A percentile compares a stretch with the other conserved stretches of the same genome.
phyloP scores from a whole-genome alignment of 2,329 filamentous ascomycete species.

The Colletotrichum sp. region DNA sequence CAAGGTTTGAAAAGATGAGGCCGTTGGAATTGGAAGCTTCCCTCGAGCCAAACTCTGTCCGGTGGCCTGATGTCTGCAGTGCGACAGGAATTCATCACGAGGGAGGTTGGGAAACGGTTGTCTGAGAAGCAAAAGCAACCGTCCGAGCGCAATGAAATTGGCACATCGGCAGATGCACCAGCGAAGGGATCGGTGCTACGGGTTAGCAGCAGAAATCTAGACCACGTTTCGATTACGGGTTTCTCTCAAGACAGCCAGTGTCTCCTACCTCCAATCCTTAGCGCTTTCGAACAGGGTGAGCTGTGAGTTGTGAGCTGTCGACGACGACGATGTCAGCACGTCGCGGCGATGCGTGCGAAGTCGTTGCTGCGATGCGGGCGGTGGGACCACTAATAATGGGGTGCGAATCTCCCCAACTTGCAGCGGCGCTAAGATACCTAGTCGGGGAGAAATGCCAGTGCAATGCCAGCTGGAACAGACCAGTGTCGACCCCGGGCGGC shows the following conservation, averaged over 20 bases:
- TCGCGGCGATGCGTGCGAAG: not conserved
- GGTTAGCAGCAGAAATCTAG: not conserved
- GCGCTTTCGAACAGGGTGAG: not conserved
- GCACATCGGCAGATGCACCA: not conserved
- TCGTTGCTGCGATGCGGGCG: not conserved
- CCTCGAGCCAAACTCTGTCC: not conserved
- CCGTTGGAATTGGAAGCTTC: not conserved
- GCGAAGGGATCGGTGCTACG: not conserved
- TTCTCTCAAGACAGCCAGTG: not conserved
- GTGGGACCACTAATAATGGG: not conserved
- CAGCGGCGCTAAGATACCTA: not conserved
- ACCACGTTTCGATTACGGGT: not conserved
- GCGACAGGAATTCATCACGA: not conserved
- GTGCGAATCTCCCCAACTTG: not conserved
- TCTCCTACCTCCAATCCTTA: not conserved
- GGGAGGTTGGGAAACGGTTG: slow-evolving; percentile 12
- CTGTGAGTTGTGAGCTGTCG: not conserved
- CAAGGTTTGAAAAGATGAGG: not conserved
- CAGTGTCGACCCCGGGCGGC: not conserved
- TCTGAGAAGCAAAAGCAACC: slow-evolving; percentile 11
- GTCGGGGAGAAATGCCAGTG: not conserved
- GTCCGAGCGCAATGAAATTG: not conserved
- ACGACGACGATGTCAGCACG: not conserved
- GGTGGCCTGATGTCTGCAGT: slow-evolving; percentile 1
- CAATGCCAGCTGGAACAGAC: slow-evolving; percentile 4